These are phyloP conservation scores for Lactarius hatsudake DNA, from an alignment of 768 basidiomycete species.

Conservation along the genomic window DNA sequence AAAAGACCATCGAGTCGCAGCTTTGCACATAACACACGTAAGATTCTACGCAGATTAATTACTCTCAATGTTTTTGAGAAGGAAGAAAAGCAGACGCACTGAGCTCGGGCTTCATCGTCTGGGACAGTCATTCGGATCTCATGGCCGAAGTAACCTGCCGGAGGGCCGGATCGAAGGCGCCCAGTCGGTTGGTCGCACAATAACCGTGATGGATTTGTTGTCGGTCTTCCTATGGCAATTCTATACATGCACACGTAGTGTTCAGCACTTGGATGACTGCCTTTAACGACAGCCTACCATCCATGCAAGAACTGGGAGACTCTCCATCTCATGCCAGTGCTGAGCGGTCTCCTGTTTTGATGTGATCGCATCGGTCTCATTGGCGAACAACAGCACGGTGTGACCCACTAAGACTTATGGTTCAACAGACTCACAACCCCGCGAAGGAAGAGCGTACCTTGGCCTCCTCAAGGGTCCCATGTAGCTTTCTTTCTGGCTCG, in stretches of 20 bases:
- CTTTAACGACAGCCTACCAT: slow-evolving; percentile 57
- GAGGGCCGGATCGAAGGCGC: slow-evolving; percentile 90
- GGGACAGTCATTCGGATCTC: slow-evolving; percentile 99
- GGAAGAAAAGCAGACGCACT: slow-evolving; percentile 50
- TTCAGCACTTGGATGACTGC: not conserved
- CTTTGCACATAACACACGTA: slow-evolving; percentile 80
- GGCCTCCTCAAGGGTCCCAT: slow-evolving; percentile 97
- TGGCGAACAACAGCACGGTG: slow-evolving; percentile 95
- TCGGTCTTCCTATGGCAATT: slow-evolving; percentile 95
- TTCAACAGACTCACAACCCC: not conserved
- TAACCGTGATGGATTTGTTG: slow-evolving; percentile 89
- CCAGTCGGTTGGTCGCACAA: slow-evolving; percentile 95
- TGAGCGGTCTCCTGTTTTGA: slow-evolving; percentile 98
- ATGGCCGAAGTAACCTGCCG: slow-evolving; percentile 93
- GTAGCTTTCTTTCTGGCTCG: slow-evolving; percentile 93
- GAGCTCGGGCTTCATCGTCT: slow-evolving; percentile 83
- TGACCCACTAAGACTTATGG: slow-evolving; percentile 56
- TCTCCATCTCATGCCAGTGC: slow-evolving; percentile 80
- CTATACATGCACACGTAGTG: slow-evolving; percentile 39
- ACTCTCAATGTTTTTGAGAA: not conserved
- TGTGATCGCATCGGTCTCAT: slow-evolving; percentile 72
- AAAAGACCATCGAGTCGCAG: slow-evolving; percentile 86
- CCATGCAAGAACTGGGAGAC: slow-evolving; percentile 99
- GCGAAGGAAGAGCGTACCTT: slow-evolving; percentile 52
- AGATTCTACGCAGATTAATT: slow-evolving; percentile 55